Percentiles rank a stretch among this genome's conserved stretches.
phyloP scores from a whole-genome alignment of 106 monocot genomes.

The Acorus gramineus region DNA sequence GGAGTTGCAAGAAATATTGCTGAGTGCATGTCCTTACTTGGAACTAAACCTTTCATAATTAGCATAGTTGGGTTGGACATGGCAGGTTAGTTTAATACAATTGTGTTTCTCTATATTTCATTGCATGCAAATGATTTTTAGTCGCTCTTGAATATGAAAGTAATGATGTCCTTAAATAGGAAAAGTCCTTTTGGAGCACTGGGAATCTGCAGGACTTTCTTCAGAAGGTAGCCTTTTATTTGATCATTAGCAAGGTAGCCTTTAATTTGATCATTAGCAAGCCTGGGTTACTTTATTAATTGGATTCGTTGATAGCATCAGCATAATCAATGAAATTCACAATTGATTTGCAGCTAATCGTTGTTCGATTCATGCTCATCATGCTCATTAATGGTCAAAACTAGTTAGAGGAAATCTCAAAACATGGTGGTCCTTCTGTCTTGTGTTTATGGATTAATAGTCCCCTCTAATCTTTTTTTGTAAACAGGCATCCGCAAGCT shows the following conservation, averaged over 20 bases:
- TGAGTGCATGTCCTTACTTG: constrained; percentile 84
- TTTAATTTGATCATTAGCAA: too few species aligned
- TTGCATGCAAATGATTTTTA: not conserved
- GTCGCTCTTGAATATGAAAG: not conserved
- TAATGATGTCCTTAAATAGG: constrained; percentile 26
- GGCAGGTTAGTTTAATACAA: constrained; percentile 39
- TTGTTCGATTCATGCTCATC: too few species aligned
- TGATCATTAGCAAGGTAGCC: too few species aligned
- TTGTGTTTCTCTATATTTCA: constrained; percentile 1
- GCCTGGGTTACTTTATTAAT: too few species aligned
- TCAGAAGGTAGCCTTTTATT: constrained; percentile 47
- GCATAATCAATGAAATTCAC: too few species aligned
- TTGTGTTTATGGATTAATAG: too few species aligned
- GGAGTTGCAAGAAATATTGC: constrained; percentile 90
- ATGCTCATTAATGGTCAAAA: too few species aligned
- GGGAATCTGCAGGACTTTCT: constrained; percentile 53
- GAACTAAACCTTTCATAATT: constrained; percentile 59
- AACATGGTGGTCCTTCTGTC: too few species aligned
- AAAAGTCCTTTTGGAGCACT: constrained; percentile 47
- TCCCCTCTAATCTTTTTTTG: too few species aligned
- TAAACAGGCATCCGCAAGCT: not conserved
- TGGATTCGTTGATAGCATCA: too few species aligned
- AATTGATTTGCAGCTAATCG: too few species aligned
- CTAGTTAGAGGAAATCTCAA: too few species aligned
- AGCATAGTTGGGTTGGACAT: constrained; percentile 72